Base-by-base conservation (phyloP, 352 stramenopile genomes). In the Globisporangium ultimum region DNA sequence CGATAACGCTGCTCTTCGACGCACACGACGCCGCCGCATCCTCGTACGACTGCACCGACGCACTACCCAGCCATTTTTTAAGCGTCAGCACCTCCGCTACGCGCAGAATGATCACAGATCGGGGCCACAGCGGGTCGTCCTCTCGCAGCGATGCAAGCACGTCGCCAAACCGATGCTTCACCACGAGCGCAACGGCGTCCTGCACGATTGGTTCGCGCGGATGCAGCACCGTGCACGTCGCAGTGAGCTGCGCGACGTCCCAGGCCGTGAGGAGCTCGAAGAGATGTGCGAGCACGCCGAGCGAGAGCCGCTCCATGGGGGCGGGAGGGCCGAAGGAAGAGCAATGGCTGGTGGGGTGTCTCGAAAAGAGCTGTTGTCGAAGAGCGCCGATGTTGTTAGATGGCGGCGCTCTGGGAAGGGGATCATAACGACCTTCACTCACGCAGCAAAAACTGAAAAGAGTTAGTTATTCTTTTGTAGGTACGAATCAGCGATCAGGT, bases 21-120 rank as follows among this genome's bases (percentile, higher is more conserved):
- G 67, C 51, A 38, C 72, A 76, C 9, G 53, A 56, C 12, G 67
- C 58, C 0, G 50, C 41, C 1, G 64, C 67, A 22, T 84, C 73
- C 15, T 93, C 80, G 18, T 66, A 76, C 13, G 81, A 71, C 18
- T 60, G 22, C 7, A 76, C 60, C 18, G 50, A 14, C 2, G 71
- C 71, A 22, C 57, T 71, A 2, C 66, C 63, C 18, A 93, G 61
- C 32, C 87, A 53, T 22, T 74, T 64, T 57, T 90, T 90, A 17
- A 93, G 68, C 34, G 74, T 70, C 40, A 91, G 65, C 51, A 88
- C 62, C 59, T 93, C 84, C 8, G 69, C 80, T 22, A 73, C 76
- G 41, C 78, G 80, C n/a, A 93, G 61, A 22, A 83, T 62, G 21
- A 76, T 53, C 53, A 74, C 58, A 32, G 74, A 78, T 41, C 84